Conservation (phyloP, 345 rosid genomes). For the Rhizophora apiculata region DNA sequence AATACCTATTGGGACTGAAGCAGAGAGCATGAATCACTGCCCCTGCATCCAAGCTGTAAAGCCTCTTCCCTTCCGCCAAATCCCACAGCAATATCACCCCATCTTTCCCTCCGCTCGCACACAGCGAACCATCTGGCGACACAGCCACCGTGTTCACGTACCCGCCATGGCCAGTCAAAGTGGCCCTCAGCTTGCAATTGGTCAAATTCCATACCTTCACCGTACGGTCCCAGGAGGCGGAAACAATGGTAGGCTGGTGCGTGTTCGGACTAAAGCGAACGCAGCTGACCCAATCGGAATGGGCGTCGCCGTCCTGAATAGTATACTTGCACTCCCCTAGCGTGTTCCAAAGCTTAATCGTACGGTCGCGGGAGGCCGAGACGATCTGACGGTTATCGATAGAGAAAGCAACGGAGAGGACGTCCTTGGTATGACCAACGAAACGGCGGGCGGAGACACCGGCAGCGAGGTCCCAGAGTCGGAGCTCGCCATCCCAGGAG, state of each 20-base stretch:
- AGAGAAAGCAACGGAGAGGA: conserved; percentile 90
- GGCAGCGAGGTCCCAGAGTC: conserved; percentile 84
- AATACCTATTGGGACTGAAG: conserved; percentile 97
- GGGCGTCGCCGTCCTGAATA: conserved; percentile 77
- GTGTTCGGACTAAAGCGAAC: conserved; percentile 89
- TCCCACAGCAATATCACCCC: conserved; percentile 89
- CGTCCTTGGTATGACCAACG: conserved; percentile 93
- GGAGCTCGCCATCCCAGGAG: conserved; percentile 98
- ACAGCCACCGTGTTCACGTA: conserved; percentile 90
- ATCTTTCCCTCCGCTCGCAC: conserved; percentile 96
- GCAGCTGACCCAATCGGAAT: conserved; percentile 90
- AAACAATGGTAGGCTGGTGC: conserved; percentile 77
- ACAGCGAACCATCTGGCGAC: conserved; percentile 89
- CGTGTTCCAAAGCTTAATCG: conserved; percentile 94
- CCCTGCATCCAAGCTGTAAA: conserved; percentile 80
- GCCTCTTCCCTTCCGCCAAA: conserved; percentile 93
- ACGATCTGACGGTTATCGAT: conserved; percentile 97
- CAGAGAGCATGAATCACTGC: conserved; percentile 74
- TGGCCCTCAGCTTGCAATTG: conserved; percentile 80
- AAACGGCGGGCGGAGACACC: conserved; percentile 82
- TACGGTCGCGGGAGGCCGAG: conserved; percentile 88
- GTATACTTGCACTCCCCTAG: conserved; percentile 98
- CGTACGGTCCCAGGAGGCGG: conserved; percentile 85
- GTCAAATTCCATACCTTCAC: conserved; percentile 94
- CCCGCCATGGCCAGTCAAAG: conserved; percentile 73